Evolutionary conservation across 1,284 basidiomycete species (phyloP).

Genomic region (Phaffia rhodozyma): DNA sequence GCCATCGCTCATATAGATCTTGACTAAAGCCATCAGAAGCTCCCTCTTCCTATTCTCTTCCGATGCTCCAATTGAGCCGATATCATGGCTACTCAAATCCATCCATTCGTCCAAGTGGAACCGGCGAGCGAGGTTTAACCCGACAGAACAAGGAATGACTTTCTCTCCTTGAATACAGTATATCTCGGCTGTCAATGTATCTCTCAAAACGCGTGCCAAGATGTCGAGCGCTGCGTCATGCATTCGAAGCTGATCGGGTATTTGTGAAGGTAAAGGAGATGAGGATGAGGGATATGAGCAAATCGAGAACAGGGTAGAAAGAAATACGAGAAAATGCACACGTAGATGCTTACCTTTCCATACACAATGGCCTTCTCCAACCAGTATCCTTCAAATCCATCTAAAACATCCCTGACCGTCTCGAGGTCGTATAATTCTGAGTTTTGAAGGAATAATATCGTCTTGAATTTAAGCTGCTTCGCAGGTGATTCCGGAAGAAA

Average conservation of each 20-base stretch:
- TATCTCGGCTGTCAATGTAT: constrained; percentile 61
- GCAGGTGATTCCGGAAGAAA: constrained; percentile 61
- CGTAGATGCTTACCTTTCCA: constrained; percentile 50
- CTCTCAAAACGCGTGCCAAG: constrained; percentile 57
- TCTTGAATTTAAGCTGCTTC: constrained; percentile 60
- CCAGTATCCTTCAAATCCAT: constrained; percentile 41
- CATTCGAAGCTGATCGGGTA: constrained; percentile 23
- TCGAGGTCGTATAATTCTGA: constrained; percentile 54
- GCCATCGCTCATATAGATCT: constrained; percentile 55
- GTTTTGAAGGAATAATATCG: constrained; percentile 62
- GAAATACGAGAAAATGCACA: no score
- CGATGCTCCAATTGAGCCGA: constrained; percentile 32
- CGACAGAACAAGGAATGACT: constrained; percentile 52
- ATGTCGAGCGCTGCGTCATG: constrained; percentile 53
- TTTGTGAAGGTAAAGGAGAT: background rate
- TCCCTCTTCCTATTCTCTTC: constrained; percentile 47
- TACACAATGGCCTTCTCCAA: constrained; percentile 68
- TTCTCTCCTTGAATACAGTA: constrained; percentile 65
- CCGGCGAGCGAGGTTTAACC: constrained; percentile 35
- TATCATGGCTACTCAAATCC: constrained; percentile 36
- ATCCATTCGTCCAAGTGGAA: constrained; percentile 46
- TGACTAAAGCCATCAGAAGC: constrained; percentile 55
- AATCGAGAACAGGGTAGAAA: background rate
- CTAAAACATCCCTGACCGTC: constrained; percentile 41
- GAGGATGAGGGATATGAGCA: background rate